Evolutionary conservation across 768 basidiomycete species (phyloP).

Genomic region (Tremella fuciformis): DNA sequence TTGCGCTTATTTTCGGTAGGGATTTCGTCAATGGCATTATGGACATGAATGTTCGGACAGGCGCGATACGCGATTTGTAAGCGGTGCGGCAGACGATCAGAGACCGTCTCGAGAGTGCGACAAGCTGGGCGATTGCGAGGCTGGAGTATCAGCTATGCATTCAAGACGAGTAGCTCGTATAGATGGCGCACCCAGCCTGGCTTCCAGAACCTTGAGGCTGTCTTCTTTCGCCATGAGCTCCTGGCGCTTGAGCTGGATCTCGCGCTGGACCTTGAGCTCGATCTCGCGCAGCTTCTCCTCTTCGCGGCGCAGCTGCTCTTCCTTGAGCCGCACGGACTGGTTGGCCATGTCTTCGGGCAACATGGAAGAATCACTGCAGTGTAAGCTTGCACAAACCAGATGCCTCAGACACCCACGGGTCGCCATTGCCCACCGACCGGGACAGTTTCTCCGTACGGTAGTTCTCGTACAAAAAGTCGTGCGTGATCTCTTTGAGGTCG

Average conservation of each 20-base stretch:
- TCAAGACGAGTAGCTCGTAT: neutral
- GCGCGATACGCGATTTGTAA: too few relatives aligned
- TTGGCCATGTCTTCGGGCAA: conserved; percentile 94
- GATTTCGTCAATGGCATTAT: neutral
- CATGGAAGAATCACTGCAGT: conserved; percentile 68
- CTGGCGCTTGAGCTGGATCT: conserved; percentile 96
- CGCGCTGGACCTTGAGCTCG: conserved; percentile 94
- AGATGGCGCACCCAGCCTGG: conserved; percentile 47
- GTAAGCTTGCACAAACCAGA: conserved; percentile 7
- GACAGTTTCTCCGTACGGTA: conserved; percentile 98
- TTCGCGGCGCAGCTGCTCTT: conserved; percentile 94
- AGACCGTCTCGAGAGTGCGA: conserved; percentile 7
- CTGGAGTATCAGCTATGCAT: neutral
- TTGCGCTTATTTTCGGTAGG: neutral
- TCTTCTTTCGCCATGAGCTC: conserved; percentile 95
- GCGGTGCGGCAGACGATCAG: neutral
- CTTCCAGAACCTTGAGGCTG: conserved; percentile 50
- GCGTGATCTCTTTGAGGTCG: conserved; percentile 84
- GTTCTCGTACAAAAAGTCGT: conserved; percentile 83
- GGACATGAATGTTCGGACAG: conserved; percentile 1
- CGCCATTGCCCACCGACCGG: conserved; percentile 75
- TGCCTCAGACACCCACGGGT: conserved; percentile 52
- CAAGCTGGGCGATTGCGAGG: conserved; percentile 1
- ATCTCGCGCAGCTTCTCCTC: conserved; percentile 99
- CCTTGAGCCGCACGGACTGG: conserved; percentile 95